phyloP scores from a whole-genome alignment of 2,329 filamentous ascomycete species.

The Sporothrix inflata region DNA sequence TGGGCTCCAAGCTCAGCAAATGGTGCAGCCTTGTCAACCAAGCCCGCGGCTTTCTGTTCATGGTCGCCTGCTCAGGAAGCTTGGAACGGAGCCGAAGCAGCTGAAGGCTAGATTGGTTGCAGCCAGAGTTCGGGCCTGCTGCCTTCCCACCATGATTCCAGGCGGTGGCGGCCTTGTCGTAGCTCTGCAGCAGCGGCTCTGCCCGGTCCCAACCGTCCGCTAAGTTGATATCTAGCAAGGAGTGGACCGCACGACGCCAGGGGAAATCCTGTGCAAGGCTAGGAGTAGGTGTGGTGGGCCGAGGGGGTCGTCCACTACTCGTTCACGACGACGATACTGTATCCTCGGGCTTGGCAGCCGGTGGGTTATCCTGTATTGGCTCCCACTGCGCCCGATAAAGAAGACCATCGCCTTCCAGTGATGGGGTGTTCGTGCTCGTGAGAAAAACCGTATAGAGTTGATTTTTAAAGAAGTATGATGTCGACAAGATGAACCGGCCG shows the following conservation, averaged over 20 bases:
- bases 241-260: background rate
- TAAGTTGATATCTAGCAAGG: background rate
- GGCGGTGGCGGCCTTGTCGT: background rate
- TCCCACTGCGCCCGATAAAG: no score
- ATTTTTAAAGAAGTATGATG: background rate
- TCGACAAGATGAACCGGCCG: background rate
- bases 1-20: no score
- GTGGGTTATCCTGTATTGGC: no score
- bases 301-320: background rate
- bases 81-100: no score
- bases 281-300: background rate
- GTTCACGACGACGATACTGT: background rate
- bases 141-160: background rate
- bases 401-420: no score
- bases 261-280: background rate
- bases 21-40: no score
- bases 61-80: no score
- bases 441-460: background rate
- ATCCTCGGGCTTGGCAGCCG: background rate
- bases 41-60: no score
- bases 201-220: background rate
- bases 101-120: no score
- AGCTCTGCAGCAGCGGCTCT: background rate
- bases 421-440: no score
- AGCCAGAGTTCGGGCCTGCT: background rate